These are phyloP conservation scores for Juncus inflexus DNA, from an alignment of 176 grass and related monocot species.

Conservation along the genomic window DNA sequence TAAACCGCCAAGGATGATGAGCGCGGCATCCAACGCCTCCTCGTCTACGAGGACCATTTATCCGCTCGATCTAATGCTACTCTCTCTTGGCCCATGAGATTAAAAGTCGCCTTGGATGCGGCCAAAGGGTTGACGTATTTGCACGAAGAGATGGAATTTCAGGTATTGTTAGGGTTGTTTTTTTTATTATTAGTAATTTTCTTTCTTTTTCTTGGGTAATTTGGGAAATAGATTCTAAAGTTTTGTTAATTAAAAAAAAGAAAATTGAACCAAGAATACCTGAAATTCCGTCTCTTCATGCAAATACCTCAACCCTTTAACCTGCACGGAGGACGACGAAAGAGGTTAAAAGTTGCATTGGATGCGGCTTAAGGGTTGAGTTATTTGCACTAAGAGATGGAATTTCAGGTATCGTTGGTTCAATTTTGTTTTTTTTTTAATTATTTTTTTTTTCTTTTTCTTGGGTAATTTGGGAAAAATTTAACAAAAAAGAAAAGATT, in stretches of 20 bases:
- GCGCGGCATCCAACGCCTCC: conserved; percentile 37
- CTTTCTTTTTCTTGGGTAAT: background rate
- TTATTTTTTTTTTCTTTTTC: background rate
- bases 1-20: conserved; percentile 36
- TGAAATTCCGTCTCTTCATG: conserved; percentile 99
- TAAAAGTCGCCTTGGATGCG: conserved; percentile 38
- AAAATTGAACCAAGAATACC: conserved; percentile 36
- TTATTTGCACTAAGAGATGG: conserved; percentile 95
- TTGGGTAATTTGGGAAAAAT: too few relatives aligned
- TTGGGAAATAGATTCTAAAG: too few relatives aligned
- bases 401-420: conserved; percentile 66
- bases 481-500: conserved; percentile 6
- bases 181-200: conserved; percentile 7
- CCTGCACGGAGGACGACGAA: conserved; percentile 82
- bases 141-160: conserved; percentile 52
- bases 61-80: conserved; percentile 21
- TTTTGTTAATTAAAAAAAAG: background rate
- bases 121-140: conserved; percentile 42
- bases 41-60: conserved; percentile 46
- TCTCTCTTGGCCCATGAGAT: conserved; percentile 43
- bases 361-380: conserved; percentile 74
- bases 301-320: conserved; percentile 69
- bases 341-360: conserved; percentile 77
- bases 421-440: conserved; percentile 14
- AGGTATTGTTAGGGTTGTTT: conserved; percentile 41